These are phyloP conservation scores for Suillus plorans DNA, from an alignment of 768 basidiomycete species.

Conservation along the genomic window DNA sequence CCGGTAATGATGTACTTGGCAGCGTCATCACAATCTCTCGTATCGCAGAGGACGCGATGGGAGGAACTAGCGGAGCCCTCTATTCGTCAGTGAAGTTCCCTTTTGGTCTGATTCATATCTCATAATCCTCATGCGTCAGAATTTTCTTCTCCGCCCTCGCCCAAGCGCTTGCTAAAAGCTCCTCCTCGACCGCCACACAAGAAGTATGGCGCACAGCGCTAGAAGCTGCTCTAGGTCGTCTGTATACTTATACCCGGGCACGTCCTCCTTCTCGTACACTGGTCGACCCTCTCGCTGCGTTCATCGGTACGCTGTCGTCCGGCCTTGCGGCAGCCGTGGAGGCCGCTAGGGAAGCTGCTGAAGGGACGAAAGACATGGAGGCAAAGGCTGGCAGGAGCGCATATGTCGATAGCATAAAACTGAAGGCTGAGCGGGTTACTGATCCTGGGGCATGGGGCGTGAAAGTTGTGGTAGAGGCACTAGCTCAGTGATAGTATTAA, in stretches of 20 bases:
- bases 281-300: conserved; percentile 86
- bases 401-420: conserved; percentile 72
- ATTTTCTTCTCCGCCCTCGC: conserved; percentile 91
- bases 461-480: conserved; percentile 64
- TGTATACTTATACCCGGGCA: conserved; percentile 86
- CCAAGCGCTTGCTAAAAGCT: conserved; percentile 56
- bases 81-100: conserved; percentile 66
- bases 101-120: background rate
- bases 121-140: conserved; percentile 35
- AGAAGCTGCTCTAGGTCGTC: conserved; percentile 50
- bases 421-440: conserved; percentile 61
- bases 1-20: conserved; percentile 61
- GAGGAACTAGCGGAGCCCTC: conserved; percentile 86
- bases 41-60: conserved; percentile 83
- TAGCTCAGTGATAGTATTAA: conserved; percentile 22
- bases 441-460: conserved; percentile 96
- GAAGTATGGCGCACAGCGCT: conserved; percentile 65
- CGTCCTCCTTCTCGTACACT: conserved; percentile 89
- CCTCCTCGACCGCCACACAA: conserved; percentile 32
- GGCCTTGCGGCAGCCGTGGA: conserved; percentile 54
- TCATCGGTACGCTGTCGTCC: conserved; percentile 42
- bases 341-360: conserved; percentile 65
- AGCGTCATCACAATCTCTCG: conserved; percentile 69
- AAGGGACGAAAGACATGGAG: conserved; percentile 68
- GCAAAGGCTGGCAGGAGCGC: conserved; percentile 89